phyloP scores from a whole-genome alignment of 352 stramenopile genomes.

The Elongisporangium prolatum region DNA sequence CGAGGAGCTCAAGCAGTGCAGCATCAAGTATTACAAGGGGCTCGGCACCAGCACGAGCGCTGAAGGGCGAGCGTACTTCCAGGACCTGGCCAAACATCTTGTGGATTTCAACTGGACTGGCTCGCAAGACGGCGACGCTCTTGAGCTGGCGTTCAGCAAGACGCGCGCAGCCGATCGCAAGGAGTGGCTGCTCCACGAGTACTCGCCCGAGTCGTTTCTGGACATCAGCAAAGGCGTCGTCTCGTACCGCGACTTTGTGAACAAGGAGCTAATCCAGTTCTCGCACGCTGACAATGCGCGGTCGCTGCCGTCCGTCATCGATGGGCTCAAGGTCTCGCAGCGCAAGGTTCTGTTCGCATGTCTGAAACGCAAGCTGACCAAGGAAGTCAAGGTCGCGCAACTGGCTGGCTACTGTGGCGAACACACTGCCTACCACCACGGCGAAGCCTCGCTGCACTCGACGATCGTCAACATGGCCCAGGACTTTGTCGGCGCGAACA shows the following conservation, averaged over 20 bases:
- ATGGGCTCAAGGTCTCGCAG: constrained; percentile 98
- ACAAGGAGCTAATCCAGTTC: constrained; percentile 99
- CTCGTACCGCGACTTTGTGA: constrained; percentile 97
- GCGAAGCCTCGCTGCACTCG: constrained; percentile 95
- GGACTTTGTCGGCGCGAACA: constrained; percentile 98
- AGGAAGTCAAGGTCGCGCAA: constrained; percentile 99
- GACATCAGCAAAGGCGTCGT: constrained; percentile 90
- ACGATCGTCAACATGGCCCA: constrained; percentile 99
- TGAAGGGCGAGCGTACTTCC: constrained; percentile 98
- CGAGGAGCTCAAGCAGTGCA: constrained; percentile 85
- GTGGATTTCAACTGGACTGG: constrained; percentile 85
- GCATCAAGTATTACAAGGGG: constrained; percentile 99
- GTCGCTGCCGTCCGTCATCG: constrained; percentile 94
- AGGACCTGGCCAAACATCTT: constrained; percentile 92
- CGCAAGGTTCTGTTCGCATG: constrained; percentile 97
- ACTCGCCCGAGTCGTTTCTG: constrained; percentile 88
- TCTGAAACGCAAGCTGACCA: constrained; percentile 98
- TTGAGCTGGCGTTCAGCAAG: constrained; percentile 99
- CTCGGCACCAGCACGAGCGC: constrained; percentile 97
- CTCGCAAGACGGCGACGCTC: constrained; percentile 84
- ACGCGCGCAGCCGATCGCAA: constrained; percentile 95
- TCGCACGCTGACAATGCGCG: constrained; percentile 95
- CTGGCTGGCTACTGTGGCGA: constrained; percentile 98
- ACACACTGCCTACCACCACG: constrained; percentile 98
- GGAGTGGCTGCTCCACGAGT: constrained; percentile 91